These are phyloP conservation scores for Schwanniomyces sp. DNA, from an alignment of 805 yeast species.

Conservation along the genomic window DNA sequence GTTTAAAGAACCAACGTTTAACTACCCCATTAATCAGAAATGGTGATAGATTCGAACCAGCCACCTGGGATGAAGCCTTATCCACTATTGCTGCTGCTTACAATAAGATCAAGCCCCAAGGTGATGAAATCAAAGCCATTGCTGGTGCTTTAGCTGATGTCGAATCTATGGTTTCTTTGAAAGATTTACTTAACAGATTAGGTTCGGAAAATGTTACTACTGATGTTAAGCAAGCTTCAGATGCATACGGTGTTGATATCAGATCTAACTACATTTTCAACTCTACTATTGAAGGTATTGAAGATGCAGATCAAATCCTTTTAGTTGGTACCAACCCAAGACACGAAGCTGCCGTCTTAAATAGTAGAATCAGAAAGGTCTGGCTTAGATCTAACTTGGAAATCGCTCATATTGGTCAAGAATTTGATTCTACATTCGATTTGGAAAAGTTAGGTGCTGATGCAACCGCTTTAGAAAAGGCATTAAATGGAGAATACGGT, in stretches of 20 bases:
- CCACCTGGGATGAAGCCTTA: constrained; percentile 87
- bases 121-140: constrained; percentile 75
- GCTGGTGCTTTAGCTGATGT: constrained; percentile 83
- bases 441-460: constrained; percentile 62
- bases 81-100: constrained; percentile 65
- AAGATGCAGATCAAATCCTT: constrained; percentile 78
- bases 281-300: constrained; percentile 75
- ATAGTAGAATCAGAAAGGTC: constrained; percentile 77
- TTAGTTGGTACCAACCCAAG: constrained; percentile 86
- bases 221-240: constrained; percentile 59
- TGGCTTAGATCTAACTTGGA: constrained; percentile 73
- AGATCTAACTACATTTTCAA: constrained; percentile 81
- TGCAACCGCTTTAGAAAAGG: constrained; percentile 54
- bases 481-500: constrained; percentile 69
- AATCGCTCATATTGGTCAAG: constrained; percentile 71
- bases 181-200: constrained; percentile 72
- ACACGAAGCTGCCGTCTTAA: constrained; percentile 85
- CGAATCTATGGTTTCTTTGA: constrained; percentile 77
- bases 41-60: constrained; percentile 67
- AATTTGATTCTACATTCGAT: constrained; percentile 75
- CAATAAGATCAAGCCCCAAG: constrained; percentile 54
- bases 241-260: constrained; percentile 67
- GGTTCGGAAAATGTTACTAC: constrained; percentile 81
- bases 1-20: constrained; percentile 80
- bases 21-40: constrained; percentile 75